Base-by-base conservation (phyloP, 2,329 filamentous ascomycete genomes). In the Botrytis fragariae region DNA sequence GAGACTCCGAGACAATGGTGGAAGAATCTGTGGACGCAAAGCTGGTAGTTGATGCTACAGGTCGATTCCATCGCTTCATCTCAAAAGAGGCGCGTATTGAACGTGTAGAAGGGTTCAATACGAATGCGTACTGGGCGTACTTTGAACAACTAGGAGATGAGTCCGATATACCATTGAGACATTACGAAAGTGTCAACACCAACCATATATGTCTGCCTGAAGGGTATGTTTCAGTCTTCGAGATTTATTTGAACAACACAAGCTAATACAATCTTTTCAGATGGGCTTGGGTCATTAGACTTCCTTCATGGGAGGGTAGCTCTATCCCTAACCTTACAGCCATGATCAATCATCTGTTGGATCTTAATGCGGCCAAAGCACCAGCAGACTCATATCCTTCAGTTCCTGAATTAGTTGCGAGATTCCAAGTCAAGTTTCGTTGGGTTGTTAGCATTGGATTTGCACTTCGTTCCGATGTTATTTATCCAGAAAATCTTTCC, bases 171-270 rank as follows among this genome's bases (percentile, higher is more conserved):
- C 76, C 76, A 8, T 74, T 79, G n/a, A 69, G 73, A 32, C 54
- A 75, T 72, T 79, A 76, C 51, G 76, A 79, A 32, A 75, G 75
- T 48, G 73, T 74, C n/a, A 76, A 79, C 60, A 80, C 78, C 7
- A 80, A 80, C 32, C 79, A 80, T 67, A 74, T 80, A 29, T 80
- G 79, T 69, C 69, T 79, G 29, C 71, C 77, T 32, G 79, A 80
- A 74, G 79, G 79, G 74, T 75, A 65, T 37, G 70, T 64, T 51
- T 20, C 14, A 20, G 9, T 16, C 22, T 45, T 44, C 8, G 18
- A 16, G 4, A 10, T 37, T 22, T 4, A 18, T 18, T 8, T 32
- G 37, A 54, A 20, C 5, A 45, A 14, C 48, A 45, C 8, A 35
- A 22, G 54, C 63, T 72, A 68, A 72, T 51, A 35, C 2, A 39